phyloP scores from a whole-genome alignment of 805 yeast genomes.

The Komagataella pseudopastoris region DNA sequence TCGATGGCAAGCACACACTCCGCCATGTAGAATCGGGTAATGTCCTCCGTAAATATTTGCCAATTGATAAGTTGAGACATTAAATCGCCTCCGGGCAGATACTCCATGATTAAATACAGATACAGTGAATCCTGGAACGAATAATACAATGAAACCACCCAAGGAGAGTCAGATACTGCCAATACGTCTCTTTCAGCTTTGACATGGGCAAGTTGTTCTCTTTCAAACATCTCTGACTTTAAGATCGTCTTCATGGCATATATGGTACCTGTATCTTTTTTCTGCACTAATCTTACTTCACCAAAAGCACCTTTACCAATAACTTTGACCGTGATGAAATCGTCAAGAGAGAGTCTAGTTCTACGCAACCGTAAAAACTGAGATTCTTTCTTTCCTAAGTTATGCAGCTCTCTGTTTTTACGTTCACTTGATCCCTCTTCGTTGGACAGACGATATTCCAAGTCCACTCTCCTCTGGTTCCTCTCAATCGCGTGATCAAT shows the following conservation, averaged over 20 bases:
- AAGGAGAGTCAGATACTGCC: slow-evolving; percentile 79
- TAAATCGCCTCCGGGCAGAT: slow-evolving; percentile 71
- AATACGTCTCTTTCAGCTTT: slow-evolving; percentile 93
- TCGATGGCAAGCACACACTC: slow-evolving; percentile 93
- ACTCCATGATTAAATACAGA: slow-evolving; percentile 70
- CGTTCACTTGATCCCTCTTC: slow-evolving; percentile 81
- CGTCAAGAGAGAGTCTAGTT: slow-evolving; percentile 71
- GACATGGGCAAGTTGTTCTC: slow-evolving; percentile 89
- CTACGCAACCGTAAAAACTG: slow-evolving; percentile 76
- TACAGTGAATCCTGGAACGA: slow-evolving; percentile 73
- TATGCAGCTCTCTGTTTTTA: slow-evolving; percentile 64
- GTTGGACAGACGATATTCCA: slow-evolving; percentile 56
- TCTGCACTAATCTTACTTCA: slow-evolving; percentile 89
- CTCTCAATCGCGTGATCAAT: slow-evolving; percentile 91
- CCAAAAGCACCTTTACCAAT: slow-evolving; percentile 97
- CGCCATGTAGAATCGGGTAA: slow-evolving; percentile 87
- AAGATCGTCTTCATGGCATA: slow-evolving; percentile 89
- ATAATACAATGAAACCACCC: slow-evolving; percentile 77
- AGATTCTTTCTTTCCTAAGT: slow-evolving; percentile 80
- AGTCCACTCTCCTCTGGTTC: slow-evolving; percentile 79
- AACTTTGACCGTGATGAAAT: slow-evolving; percentile 79
- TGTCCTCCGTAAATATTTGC: slow-evolving; percentile 89
- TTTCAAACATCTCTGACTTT: slow-evolving; percentile 87
- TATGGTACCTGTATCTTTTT: slow-evolving; percentile 80
- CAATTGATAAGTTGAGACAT: slow-evolving; percentile 95